Evolutionary conservation across 257 asterid genomes (phyloP), one percentile per base, ranked within the genome.

Genomic region (Parsonsia alboflavescens): DNA sequence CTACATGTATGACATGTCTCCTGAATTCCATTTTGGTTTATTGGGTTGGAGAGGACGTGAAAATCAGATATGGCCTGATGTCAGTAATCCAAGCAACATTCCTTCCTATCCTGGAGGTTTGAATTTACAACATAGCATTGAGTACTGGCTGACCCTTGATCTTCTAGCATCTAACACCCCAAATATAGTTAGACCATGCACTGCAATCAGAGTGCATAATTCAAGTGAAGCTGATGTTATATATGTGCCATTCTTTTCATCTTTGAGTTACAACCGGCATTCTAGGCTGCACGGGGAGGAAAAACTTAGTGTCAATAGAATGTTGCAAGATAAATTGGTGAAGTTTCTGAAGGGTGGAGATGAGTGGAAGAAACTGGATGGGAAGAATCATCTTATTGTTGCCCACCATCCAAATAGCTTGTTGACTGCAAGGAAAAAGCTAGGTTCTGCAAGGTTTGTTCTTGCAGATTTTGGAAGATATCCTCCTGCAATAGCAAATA

Each of bases 381-480:
- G 96, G 63, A 89, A 80, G 77, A 91, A 92, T 86, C 98, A 92
- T 77, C 57, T 92, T 67, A 83, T 90, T 24, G 74, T 90, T 5
- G 96, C 94, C 6, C 96, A 90, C 77, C 97, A 90, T 78, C 96
- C 98, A 1, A 92, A 89, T 82, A 92, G 98, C 77, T 77, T 90
- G 94, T 70, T 85, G 75, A 2, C 71, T 52, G 96, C 94, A 13
- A 83, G 98, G 70, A 74, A 78, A 75, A 84, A 83, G 81, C 85
- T 92, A 10, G 79, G 87, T 58, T 82, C 90, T n/a, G 82, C 89
- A 71, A 88, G 84, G 88, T 89, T 92, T 76, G 82, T 92, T 78
- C 91, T 92, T 42, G 85, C 98, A 11, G 97, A 92, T 74, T 89
- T 92, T 71, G 98, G 94, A 64, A 88, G 97, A 78, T 90, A 88